Base-by-base conservation (phyloP, 2,329 filamentous ascomycete species). In the Exophiala sp. region DNA sequence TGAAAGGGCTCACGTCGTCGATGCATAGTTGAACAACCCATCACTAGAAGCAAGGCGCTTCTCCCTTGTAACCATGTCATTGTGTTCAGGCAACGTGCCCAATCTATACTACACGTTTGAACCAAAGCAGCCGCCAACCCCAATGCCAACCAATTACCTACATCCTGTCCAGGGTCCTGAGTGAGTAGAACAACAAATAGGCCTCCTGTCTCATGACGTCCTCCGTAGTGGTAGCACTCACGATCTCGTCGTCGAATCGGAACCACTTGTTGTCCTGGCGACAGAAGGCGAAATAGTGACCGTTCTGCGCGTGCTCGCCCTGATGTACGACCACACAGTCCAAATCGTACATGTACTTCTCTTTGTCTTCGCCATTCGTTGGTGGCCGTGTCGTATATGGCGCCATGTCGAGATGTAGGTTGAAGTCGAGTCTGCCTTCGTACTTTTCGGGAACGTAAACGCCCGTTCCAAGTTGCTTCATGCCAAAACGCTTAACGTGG, bases 201-300 rank as follows among this genome's bases (percentile, higher is more conserved):
- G 92, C 91, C 69, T 96, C 86, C 11, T 89, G 89, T 29, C 81
- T 82, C 39, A 97, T 78, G 2, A 97, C 92, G 55, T 96, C 89
- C 4, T 87, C 88, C 67, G 94, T 87, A 43, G 83, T 84, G 2
- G 89, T 92, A 52, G 91, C 68, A 57, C 91, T 89, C 20, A 97
- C 92, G 68, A 90, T 91, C 69, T 94, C 91, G 68, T 97, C 92
- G 66, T 97, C 95, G 72, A 96, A 96, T 51, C 89, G 84, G 70
- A 96, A 95, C 92, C 92, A 97, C 80, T 95, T 62, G 12, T 57
- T 67, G 29, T 60, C 57, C 50, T 62, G 56, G 43, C 89, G 78
- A 55, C 88, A 91, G 69, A 95, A 96, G n/a, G 87, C 89, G 52
- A 91, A 85, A 66, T 95, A 96, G 68, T 96, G 91, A 12, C 91